Base-by-base conservation (phyloP, 2,329 filamentous ascomycete genomes). In the Blastomyces emzantsi region DNA sequence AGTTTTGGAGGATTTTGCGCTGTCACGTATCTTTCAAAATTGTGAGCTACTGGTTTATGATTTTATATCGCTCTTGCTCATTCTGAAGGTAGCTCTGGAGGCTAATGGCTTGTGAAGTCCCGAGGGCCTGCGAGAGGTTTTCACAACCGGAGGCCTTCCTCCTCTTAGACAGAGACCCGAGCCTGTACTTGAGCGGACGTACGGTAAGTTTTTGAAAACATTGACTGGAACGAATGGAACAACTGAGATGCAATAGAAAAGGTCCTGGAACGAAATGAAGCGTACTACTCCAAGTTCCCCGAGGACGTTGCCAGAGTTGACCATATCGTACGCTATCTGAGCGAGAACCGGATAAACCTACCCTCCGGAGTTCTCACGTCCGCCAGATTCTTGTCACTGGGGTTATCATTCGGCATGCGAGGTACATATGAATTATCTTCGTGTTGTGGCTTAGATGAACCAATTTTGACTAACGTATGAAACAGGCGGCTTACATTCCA, bases 1-100 rank as follows among this genome's bases (percentile, higher is more conserved):
- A 92, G 88, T 19, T 97, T 96, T 74, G 93, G 93, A 49, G 93
- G 93, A 0, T 97, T 96, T 75, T 90, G 92, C 71, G 83, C 82
- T 58, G 80, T 91, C 43, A 93, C 89, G 8, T 97, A 97, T 74
- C 83, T 97, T 19, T 94, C 89, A 2, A 86, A 90, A 73, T 87
- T 81, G 79, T 82, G 69, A 72, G 78, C 75, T 62, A n/a, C 41
- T 36, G 19, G 17, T n/a, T n/a, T 55, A 55, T 36, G 52, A 54
- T 54, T 15, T 39, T 33, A 17, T 39, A 19, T 33, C 28, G 6
- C 28, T 33, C 6, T 54, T 33, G 51, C 17, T 17, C 5, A 7
- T 41, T 51, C 9, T 6, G 4, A 61, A 9, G 11, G 6, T 51
- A 3, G 36, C 9, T 54, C n/a, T 43, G 13, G n/a, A 33, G 28